phyloP scores from a whole-genome alignment of 2,329 filamentous ascomycete genomes.

The Fonsecaea monophora region DNA sequence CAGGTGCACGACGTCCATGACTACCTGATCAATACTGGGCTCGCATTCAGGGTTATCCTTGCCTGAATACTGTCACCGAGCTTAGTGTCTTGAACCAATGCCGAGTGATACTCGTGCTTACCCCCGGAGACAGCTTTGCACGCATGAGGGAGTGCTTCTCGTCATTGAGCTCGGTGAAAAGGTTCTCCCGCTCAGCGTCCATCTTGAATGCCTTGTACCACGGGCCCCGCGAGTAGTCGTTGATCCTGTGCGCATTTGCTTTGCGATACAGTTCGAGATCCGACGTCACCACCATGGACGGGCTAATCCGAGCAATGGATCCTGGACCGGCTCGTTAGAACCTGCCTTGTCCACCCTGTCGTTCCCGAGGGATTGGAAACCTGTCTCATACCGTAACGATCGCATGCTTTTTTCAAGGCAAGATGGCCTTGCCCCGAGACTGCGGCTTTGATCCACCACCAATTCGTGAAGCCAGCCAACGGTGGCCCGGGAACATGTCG shows the following conservation, averaged over 20 bases:
- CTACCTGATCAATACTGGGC: constrained; percentile 55
- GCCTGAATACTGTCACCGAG: constrained; percentile 54
- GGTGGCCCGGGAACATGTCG: constrained; percentile 27
- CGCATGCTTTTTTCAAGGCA: constrained; percentile 21
- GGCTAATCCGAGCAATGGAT: constrained; percentile 53
- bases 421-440: constrained; percentile 20
- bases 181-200: constrained; percentile 61
- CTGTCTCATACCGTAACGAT: constrained; percentile 24
- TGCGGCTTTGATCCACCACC: constrained; percentile 32
- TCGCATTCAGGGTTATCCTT: constrained; percentile 62
- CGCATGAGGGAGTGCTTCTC: constrained; percentile 55
- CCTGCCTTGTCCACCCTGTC: neutral
- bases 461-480: constrained; percentile 26
- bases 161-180: constrained; percentile 61
- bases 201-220: constrained; percentile 61
- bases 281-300: constrained; percentile 58
- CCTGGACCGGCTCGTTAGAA: constrained; percentile 23
- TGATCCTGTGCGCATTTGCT: constrained; percentile 25
- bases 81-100: neutral
- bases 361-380: neutral
- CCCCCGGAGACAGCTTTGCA: constrained; percentile 61
- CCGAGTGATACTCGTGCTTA: constrained; percentile 41
- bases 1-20: constrained; percentile 60
- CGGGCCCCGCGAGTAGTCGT: constrained; percentile 20
- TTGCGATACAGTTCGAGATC: constrained; percentile 55